These are phyloP conservation scores for Pseudohyphozyma bogoriensis DNA, from an alignment of 768 basidiomycete species.

Conservation along the genomic window DNA sequence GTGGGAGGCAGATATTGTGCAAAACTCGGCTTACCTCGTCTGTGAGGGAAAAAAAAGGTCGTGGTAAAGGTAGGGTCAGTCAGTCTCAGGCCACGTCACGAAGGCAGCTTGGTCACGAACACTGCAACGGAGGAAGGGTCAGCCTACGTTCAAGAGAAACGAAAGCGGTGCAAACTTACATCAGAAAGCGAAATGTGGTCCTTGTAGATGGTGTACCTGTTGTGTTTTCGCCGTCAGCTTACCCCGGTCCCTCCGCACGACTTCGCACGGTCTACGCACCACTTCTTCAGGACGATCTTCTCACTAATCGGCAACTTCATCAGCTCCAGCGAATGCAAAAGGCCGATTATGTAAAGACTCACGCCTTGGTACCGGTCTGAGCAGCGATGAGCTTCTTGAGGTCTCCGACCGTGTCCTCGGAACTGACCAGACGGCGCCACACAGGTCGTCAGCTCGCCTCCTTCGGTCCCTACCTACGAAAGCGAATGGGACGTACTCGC, in stretches of 20 bases:
- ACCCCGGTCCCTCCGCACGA: not conserved
- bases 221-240: not conserved
- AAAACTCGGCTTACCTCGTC: not conserved
- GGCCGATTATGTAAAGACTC: not conserved
- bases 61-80: too few species aligned
- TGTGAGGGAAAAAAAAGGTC: not conserved
- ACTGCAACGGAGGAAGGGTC: not conserved
- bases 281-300: slow-evolving; percentile 86
- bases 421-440: slow-evolving; percentile 45
- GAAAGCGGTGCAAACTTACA: slow-evolving; percentile 48
- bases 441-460: not conserved
- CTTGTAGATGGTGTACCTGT: slow-evolving; percentile 88
- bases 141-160: too few species aligned
- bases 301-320: not conserved
- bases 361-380: slow-evolving; percentile 75
- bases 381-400: slow-evolving; percentile 94
- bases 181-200: slow-evolving; percentile 89
- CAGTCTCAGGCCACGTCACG: not conserved
- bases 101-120: too few species aligned
- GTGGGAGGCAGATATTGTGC: not conserved
- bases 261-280: slow-evolving; percentile 44
- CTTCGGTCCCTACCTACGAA: too few species aligned
- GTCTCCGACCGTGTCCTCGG: slow-evolving; percentile 93
- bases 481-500: slow-evolving; percentile 38
- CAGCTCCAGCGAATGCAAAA: not conserved